Base-by-base conservation (phyloP, 768 basidiomycete genomes). In the Rhodocollybia butyracea region DNA sequence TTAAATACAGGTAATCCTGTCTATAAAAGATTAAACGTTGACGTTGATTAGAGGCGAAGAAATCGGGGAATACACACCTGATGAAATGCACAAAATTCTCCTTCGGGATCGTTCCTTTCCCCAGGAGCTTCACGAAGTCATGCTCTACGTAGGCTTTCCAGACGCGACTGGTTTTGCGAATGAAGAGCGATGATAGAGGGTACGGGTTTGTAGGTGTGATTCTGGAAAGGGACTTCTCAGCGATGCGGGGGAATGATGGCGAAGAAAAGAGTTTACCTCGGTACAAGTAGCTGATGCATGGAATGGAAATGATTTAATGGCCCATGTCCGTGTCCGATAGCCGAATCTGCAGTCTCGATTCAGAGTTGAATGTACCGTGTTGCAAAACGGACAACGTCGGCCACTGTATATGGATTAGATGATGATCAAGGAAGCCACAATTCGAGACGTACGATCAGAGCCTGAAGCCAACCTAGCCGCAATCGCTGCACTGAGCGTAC, bases 291-390 rank as follows among this genome's bases (percentile, higher is more conserved):
- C 3, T 60, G 70, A 1, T 73, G 64, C 13, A 84, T 73, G 0
- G 82, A 73, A 63, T 93, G 89, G 51, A 89, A 73, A 64, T 98
- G 94, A 68, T 98, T 93, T 19, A 98, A 76, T 2, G 94, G 94
- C 0, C 94, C 94, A 52, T 86, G 74, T 0, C 94, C 94, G 10
- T 73, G 67, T 0, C 93, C 94, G 5, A 94, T 79, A 0, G 80
- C 69, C 34, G 73, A 70, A 27, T 50, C n/a, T 0, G 92, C 88
- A 0, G 84, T 79, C 41, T 79, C 77, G 27, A 97, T 94, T 0
- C 85, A 92, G 0, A 78, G 67, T 63, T 91, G 80, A 0, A 89
- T 91, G 63, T 88, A 97, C n/a, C 68, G 65, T 0, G 81, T 84
- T 0, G 87, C 92, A n/a, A 69, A 65, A 17, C 71, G 64, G 0